phyloP scores from a whole-genome alignment of 2,329 filamentous ascomycete genomes.

The Fusarium veterinarium region DNA sequence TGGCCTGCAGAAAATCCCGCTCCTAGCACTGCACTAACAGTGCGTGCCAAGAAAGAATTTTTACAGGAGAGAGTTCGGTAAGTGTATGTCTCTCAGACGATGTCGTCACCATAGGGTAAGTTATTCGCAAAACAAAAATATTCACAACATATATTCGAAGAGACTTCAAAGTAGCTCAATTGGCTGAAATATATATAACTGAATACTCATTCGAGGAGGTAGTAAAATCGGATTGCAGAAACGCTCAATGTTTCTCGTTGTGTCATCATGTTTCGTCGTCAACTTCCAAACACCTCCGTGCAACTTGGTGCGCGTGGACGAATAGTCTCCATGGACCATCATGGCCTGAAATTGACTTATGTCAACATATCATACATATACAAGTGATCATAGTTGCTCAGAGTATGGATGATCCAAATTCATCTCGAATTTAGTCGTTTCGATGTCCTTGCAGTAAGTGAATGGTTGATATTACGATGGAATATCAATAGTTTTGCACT shows the following conservation, averaged over 20 bases:
- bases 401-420: not conserved
- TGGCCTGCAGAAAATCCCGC: too few species aligned
- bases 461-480: not conserved
- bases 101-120: constrained; percentile 37
- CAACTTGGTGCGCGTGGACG: not conserved
- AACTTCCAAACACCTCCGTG: not conserved
- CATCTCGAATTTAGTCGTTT: not conserved
- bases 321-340: fast-evolving
- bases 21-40: too few species aligned
- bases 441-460: not conserved
- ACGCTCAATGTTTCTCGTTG: not conserved
- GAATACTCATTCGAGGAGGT: too few species aligned
- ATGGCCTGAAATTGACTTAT: not conserved
- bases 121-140: not conserved
- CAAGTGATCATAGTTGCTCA: not conserved
- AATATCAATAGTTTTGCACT: not conserved
- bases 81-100: not conserved
- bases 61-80: too few species aligned
- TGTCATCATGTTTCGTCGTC: not conserved
- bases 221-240: not conserved
- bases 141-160: too few species aligned
- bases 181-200: not conserved
- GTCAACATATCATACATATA: not conserved
- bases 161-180: not conserved
- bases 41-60: too few species aligned